Evolutionary conservation across 495 filamentous ascomycete species (phyloP).

Genomic region (Talaromyces proteolyticus): DNA sequence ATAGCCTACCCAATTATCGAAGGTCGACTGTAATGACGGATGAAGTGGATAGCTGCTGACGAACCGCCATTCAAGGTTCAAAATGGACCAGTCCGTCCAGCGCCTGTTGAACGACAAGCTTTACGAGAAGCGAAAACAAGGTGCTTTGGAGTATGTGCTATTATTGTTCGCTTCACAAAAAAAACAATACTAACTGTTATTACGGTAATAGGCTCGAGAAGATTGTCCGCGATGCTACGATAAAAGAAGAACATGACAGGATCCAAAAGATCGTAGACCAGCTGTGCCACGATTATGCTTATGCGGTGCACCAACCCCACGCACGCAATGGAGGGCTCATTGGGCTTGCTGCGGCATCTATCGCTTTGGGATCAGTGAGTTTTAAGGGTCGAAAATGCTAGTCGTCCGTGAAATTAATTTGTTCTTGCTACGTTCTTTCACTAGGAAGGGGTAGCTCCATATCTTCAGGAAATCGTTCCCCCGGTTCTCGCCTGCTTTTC

Average conservation of each 20-base stretch:
- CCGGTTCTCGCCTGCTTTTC: constrained; percentile 98
- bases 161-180: no score
- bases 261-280: constrained; percentile 87
- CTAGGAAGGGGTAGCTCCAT: constrained; percentile 80
- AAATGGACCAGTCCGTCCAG: constrained; percentile 86
- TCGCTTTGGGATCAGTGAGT: constrained; percentile 87
- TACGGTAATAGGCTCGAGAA: constrained; percentile 65
- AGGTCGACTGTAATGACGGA: neutral
- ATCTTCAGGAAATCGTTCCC: constrained; percentile 88
- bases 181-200: neutral
- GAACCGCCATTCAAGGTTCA: constrained; percentile 1
- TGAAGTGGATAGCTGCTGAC: neutral
- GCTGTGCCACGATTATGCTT: constrained; percentile 96
- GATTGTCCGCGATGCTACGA: constrained; percentile 79
- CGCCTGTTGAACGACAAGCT: constrained; percentile 94
- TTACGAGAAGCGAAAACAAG: constrained; percentile 94
- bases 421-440: neutral
- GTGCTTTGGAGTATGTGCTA: constrained; percentile 83
- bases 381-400: no score
- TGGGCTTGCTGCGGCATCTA: constrained; percentile 91
- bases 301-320: constrained; percentile 95
- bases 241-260: constrained; percentile 65
- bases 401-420: no score
- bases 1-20: no score
- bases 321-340: constrained; percentile 96